Percentiles rank a stretch among this genome's conserved stretches.
Evolutionary conservation across 2,329 filamentous ascomycete genomes (phyloP).

Genomic region (Botrytis galanthina): DNA sequence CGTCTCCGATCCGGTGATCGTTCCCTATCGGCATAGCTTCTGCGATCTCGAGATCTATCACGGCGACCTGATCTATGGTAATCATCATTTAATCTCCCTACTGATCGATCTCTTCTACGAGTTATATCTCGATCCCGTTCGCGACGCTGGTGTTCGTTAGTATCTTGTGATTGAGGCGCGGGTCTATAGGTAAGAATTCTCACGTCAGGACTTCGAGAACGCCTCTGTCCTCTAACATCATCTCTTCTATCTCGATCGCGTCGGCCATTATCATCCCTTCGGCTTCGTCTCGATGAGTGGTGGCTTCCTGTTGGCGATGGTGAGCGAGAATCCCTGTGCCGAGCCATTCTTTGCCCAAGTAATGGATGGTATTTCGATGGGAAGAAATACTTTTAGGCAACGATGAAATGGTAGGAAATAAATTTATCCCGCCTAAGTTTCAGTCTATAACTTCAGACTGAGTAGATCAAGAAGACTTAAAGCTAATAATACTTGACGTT

Average conservation of each 20-base stretch:
- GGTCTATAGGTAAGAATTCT: conserved; percentile 40
- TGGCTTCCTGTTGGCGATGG: conserved; percentile 91
- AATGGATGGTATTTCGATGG: conserved; percentile 30
- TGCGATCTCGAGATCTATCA: conserved; percentile 63
- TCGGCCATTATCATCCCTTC: conserved; percentile 50
- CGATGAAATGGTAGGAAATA: conserved; percentile 18
- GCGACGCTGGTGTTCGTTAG: conserved; percentile 49
- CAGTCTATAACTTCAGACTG: background rate
- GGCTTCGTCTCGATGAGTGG: conserved; percentile 60
- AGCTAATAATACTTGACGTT: background rate
- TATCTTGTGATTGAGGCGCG: conserved; percentile 26
- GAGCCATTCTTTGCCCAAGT: conserved; percentile 52
- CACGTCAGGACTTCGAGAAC: conserved; percentile 63
- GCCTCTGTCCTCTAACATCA: conserved; percentile 49
- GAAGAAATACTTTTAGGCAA: conserved; percentile 47
- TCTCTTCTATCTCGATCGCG: conserved; percentile 51
- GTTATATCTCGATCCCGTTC: conserved; percentile 59
- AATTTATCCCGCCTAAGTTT: background rate
- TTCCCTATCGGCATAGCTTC: conserved; percentile 55
- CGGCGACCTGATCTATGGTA: conserved; percentile 59
- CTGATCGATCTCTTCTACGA: conserved; percentile 67
- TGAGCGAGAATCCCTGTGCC: conserved; percentile 70
- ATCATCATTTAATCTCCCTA: conserved; percentile 66
- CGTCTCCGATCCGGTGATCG: conserved; percentile 57
- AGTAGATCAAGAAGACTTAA: background rate